phyloP scores from a whole-genome alignment of 129 eudicot genomes.

The Flaveria bidentis region DNA sequence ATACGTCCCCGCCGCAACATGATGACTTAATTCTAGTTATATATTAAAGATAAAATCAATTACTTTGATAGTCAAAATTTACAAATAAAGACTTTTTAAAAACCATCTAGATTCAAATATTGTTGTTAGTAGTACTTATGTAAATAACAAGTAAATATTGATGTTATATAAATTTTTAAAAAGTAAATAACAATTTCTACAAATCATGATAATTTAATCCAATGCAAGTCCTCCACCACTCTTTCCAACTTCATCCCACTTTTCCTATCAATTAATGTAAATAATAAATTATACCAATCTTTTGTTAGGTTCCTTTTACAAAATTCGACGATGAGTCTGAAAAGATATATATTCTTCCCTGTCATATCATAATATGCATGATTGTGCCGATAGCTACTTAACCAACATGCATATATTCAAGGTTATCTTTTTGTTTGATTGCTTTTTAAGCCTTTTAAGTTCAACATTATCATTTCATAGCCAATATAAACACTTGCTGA shows the following conservation, averaged over 20 bases:
- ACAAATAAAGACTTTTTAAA: too few species aligned
- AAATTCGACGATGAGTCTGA: constrained; percentile 18
- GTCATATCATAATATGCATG: constrained; percentile 12
- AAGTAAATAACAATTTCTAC: too few species aligned
- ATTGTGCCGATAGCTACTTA: constrained; percentile 32
- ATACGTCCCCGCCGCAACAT: too few species aligned
- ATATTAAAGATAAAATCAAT: too few species aligned
- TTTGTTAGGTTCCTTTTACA: constrained; percentile 33
- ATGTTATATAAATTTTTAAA: too few species aligned
- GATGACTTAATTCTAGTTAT: too few species aligned
- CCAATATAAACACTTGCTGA: not conserved
- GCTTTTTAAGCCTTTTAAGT: constrained; percentile 5
- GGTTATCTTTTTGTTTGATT: constrained; percentile 32
- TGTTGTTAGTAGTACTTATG: too few species aligned
- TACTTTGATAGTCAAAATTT: too few species aligned
- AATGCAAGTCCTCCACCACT: constrained; percentile 25
- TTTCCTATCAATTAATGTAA: constrained; percentile 17
- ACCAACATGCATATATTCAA: constrained; percentile 23
- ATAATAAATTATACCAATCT: constrained; percentile 24
- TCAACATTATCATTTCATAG: constrained; percentile 23
- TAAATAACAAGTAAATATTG: too few species aligned
- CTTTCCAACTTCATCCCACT: constrained; percentile 33
- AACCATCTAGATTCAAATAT: too few species aligned
- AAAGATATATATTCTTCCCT: constrained; percentile 17
- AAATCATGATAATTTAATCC: not conserved